Percentiles rank a stretch among this genome's conserved stretches.
Evolutionary conservation across 2,329 filamentous ascomycete species (phyloP).

Genomic region (Fusarium dimerum): DNA sequence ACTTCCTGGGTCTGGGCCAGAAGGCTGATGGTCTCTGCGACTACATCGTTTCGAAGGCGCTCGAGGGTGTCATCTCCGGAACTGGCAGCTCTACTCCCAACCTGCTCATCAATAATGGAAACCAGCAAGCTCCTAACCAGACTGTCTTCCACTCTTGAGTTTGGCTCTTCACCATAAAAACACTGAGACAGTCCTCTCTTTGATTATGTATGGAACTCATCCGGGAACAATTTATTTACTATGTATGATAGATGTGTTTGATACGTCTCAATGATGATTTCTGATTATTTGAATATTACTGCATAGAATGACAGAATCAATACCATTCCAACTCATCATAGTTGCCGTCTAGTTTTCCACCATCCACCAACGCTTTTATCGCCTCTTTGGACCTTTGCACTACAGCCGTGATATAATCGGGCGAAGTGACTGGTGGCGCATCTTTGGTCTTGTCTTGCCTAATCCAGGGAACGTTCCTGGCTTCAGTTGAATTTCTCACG

Average conservation of each 20-base stretch:
- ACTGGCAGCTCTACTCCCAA: slow-evolving; percentile 15
- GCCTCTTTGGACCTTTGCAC: slow-evolving; percentile 15
- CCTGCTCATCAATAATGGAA: slow-evolving; percentile 23
- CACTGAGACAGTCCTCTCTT: too few species aligned
- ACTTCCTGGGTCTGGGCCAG: slow-evolving; percentile 40
- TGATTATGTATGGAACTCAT: too few species aligned
- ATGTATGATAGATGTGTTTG: too few species aligned
- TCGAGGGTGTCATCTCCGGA: slow-evolving; percentile 11
- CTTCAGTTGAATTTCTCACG: background rate
- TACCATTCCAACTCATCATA: slow-evolving; percentile 15
- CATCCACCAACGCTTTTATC: slow-evolving; percentile 2
- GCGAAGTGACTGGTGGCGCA: slow-evolving; percentile 10
- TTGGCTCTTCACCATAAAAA: background rate
- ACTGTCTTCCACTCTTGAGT: background rate
- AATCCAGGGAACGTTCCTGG: slow-evolving; percentile 10
- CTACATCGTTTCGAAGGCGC: slow-evolving; percentile 17
- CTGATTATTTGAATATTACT: too few species aligned
- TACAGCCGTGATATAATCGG: slow-evolving; percentile 13
- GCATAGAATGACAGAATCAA: background rate
- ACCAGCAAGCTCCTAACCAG: background rate
- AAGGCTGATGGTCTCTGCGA: slow-evolving; percentile 22
- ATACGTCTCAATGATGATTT: too few species aligned
- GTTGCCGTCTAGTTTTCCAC: slow-evolving; percentile 7
- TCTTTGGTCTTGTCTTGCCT: slow-evolving; percentile 7
- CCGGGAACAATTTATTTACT: too few species aligned